Base-by-base conservation (phyloP, 345 rosid genomes). In the Eucalyptus marginata region DNA sequence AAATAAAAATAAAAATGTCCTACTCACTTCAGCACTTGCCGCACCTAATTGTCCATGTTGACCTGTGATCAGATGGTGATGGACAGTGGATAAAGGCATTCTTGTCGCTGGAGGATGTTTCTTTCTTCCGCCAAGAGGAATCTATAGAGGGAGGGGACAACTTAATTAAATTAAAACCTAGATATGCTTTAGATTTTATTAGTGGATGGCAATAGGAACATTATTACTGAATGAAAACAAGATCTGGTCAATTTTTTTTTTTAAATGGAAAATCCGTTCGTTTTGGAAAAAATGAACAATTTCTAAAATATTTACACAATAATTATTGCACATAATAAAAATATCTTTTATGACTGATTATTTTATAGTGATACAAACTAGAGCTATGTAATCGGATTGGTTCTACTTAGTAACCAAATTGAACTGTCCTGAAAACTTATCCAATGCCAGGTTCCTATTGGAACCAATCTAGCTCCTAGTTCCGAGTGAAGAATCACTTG, bases 351-450 rank as follows among this genome's bases (percentile, higher is more conserved):
- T 51, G 54, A 16, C 7, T 15, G 4, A 51, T 51, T 51, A 49
- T 10, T 51, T 51, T 29, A 13, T 13, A 62, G 68, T 6, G 8
- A 62, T 27, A 7, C 17, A 29, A 58, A 27, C 3, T 7, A 22
- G 27, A 24, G 29, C 29, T 56, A 11, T 56, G 29, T 24, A 56
- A 56, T 56, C 1, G 3, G 13, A 56, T 22, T 56, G 0, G 1
- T 56, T 56, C 12, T 56, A 9, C 29, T 24, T 1, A 10, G 1
- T 56, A 10, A 56, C 1, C 13, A 3, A 8, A 24, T 9, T 9
- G 29, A 10, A 56, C 29, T 10, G 5, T 0, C 62, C 13, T 22
- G 5, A 56, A 56, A 56, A 9, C 13, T 1, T 0, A 56, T 11
- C 27, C 13, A 0, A 8, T 56, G 27, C 62, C 13, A 56, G 24